Percentiles rank a stretch among this genome's conserved stretches.
Evolutionary conservation across 2,329 filamentous ascomycete species (phyloP).

Genomic region (Leptographium lundbergii): DNA sequence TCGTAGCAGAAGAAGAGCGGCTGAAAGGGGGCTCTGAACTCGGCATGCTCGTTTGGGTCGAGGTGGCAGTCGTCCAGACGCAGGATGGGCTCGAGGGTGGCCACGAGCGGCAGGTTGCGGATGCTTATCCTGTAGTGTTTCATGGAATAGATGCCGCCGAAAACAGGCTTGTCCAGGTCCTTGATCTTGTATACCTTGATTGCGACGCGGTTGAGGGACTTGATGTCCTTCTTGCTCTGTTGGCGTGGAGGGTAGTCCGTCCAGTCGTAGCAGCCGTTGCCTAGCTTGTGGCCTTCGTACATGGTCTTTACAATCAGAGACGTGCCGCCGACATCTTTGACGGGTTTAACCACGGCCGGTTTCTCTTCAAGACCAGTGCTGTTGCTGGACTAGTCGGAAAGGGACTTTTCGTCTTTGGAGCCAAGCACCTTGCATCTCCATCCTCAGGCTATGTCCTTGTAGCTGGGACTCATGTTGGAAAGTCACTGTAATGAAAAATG

Average conservation of each 20-base stretch:
- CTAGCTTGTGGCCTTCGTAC: slow-evolving; percentile 23
- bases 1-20: slow-evolving; percentile 31
- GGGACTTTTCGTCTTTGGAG: slow-evolving; percentile 13
- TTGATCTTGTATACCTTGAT: slow-evolving; percentile 35
- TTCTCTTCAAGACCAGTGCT: not conserved
- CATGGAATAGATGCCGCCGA: slow-evolving; percentile 24
- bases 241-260: slow-evolving; percentile 28
- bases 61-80: slow-evolving; percentile 27
- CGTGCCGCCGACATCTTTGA: slow-evolving; percentile 13
- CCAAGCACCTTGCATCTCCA: slow-evolving; percentile 16
- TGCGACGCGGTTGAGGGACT: slow-evolving; percentile 25
- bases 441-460: slow-evolving; percentile 12
- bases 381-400: slow-evolving; percentile 12
- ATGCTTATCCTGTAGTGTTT: slow-evolving; percentile 28
- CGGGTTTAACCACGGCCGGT: not conserved
- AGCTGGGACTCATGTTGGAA: not conserved
- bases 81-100: slow-evolving; percentile 29
- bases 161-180: slow-evolving; percentile 25
- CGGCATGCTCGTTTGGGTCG: slow-evolving; percentile 22
- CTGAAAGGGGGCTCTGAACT: slow-evolving; percentile 27
- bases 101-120: slow-evolving; percentile 28
- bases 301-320: slow-evolving; percentile 22
- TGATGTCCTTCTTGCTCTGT: slow-evolving; percentile 24
- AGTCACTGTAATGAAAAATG: too few species aligned
- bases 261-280: slow-evolving; percentile 20